Percentiles rank a stretch among this genome's conserved stretches.
phyloP scores from a whole-genome alignment of 768 basidiomycete genomes.

The Amanita fuliginea region DNA sequence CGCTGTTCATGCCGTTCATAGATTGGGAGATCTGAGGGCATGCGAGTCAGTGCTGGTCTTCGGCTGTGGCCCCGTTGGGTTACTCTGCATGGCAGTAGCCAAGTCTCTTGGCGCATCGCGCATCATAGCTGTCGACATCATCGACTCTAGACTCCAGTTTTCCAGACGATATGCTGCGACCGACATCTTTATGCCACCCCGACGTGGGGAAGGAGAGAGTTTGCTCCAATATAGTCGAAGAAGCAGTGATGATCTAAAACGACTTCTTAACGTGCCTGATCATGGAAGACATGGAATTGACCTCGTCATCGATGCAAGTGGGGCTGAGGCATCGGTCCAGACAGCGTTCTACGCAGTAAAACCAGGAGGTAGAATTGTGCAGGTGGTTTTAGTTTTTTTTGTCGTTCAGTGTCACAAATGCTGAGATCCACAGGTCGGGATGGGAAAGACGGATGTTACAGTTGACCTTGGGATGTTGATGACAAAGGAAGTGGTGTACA shows the following conservation, averaged over 20 bases:
- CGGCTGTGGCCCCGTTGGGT: constrained; percentile 82
- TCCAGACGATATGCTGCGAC: constrained; percentile 81
- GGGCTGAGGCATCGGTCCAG: constrained; percentile 88
- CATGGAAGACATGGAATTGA: constrained; percentile 67
- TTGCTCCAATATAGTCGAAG: constrained; percentile 62
- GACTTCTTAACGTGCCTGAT: constrained; percentile 55
- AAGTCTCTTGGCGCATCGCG: constrained; percentile 83
- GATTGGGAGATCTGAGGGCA: constrained; percentile 59
- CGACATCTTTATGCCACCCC: constrained; percentile 56
- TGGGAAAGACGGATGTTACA: constrained; percentile 68
- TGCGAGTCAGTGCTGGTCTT: constrained; percentile 76
- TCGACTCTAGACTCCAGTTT: constrained; percentile 69
- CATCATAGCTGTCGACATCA: constrained; percentile 78
- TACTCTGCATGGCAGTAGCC: constrained; percentile 93
- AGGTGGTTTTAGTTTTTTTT: constrained; percentile 27
- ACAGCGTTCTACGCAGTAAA: constrained; percentile 70
- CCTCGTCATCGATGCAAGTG: constrained; percentile 84
- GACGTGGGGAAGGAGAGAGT: constrained; percentile 50
- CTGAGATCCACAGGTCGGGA: constrained; percentile 51
- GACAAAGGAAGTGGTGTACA: constrained; percentile 70
- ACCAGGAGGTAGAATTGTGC: constrained; percentile 65
- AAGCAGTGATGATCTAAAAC: constrained; percentile 56
- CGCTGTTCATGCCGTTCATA: constrained; percentile 79
- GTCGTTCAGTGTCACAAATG: neutral
- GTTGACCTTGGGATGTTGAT: constrained; percentile 63